Base-by-base conservation (phyloP, 73 alveolate species). In the Paramecium sonneborni region DNA sequence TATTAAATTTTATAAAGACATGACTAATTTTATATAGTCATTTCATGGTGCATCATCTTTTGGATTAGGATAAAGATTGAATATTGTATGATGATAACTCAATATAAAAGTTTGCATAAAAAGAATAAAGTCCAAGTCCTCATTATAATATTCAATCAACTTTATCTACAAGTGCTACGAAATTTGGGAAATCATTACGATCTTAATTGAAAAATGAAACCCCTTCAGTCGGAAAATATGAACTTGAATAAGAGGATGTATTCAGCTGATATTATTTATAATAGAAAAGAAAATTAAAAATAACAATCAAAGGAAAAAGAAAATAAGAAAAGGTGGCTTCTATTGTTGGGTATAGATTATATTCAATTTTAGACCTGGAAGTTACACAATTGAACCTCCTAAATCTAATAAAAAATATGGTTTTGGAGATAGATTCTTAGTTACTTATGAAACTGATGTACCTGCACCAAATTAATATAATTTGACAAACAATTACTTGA, bases 11-110 rank as follows among this genome's bases (percentile, higher is more conserved):
- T 52, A 4, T 18, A 15, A 52, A 52, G 68, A 52, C 20, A 52
- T 52, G 68, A 15, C 68, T 18, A 52, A 52, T 52, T 52, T 52
- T 18, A 52, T 21, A 15, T 52, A 62, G 18, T 26, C 84, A 30
- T 62, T 62, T 62, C 84, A 62, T 62, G 84, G 84, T 0, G 84
- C 84, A 23, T 26, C 84, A 2, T 62, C 84, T 30, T 62, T 62
- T 62, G 84, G 84, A 10, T 11, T 30, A 11, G 84, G 84, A 11
- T 26, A 62, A 28, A 62, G 84, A 62, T 32, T 62, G 24, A 62
- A 62, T 44, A 62, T 30, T 62, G 84, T 62, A 62, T 26, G 44
- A 7, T 41, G 57, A 62, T 62, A 62, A 30, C 44, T 14, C 18
- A 26, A 62, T 62, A 30, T 62, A 52, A 18, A 52, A 62, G 84